Evolutionary conservation across 2,329 filamentous ascomycete species (phyloP).

Genomic region (Fusarium sp.): DNA sequence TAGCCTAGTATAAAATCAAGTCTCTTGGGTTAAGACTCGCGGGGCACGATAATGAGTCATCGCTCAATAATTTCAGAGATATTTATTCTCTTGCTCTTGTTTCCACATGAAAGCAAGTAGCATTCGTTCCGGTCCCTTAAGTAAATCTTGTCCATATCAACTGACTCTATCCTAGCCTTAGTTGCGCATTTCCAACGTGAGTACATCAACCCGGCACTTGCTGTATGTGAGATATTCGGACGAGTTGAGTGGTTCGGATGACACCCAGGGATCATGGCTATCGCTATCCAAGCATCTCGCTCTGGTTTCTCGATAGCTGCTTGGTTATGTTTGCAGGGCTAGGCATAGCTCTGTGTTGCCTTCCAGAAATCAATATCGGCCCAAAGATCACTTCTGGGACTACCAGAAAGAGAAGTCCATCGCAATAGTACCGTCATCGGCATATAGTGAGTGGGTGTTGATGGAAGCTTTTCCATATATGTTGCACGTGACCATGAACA

Average conservation of each 20-base stretch:
- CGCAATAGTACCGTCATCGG: background rate
- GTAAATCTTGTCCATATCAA: background rate
- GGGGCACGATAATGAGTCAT: background rate
- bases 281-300: background rate
- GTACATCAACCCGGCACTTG: background rate
- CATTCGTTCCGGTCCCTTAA: background rate
- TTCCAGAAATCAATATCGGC: background rate
- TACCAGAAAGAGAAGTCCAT: background rate
- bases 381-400: too few species aligned
- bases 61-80: background rate
- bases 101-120: background rate
- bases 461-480: background rate
- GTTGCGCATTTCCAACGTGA: background rate
- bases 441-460: background rate
- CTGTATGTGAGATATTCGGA: background rate
- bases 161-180: background rate
- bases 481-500: slow-evolving; percentile 18
- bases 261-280: background rate
- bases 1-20: background rate
- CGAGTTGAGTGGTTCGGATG: background rate
- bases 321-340: background rate
- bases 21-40: background rate
- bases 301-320: background rate
- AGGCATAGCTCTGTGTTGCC: background rate
- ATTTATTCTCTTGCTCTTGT: background rate